These are phyloP conservation scores for Atkinsonella texensis DNA, from an alignment of 2,329 filamentous ascomycete species.

Conservation along the genomic window DNA sequence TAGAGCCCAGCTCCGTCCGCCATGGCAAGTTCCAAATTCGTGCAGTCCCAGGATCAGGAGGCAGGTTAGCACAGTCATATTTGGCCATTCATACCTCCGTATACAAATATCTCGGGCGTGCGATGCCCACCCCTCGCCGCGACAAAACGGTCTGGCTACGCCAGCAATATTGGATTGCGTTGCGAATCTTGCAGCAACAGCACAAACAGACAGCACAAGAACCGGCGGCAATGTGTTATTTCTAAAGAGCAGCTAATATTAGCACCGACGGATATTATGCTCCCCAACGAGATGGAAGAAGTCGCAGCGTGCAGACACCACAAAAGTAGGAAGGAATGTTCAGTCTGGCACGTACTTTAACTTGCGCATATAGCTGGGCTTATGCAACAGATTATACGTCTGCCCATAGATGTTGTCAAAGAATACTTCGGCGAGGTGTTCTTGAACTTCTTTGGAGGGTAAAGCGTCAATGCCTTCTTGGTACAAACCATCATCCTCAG, in stretches of 20 bases:
- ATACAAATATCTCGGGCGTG: slow-evolving; percentile 79
- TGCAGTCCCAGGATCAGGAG: slow-evolving; percentile 81
- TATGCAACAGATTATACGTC: slow-evolving; percentile 87
- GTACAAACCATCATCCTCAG: slow-evolving; percentile 65
- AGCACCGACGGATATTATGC: neutral
- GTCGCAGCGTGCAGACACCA: no score
- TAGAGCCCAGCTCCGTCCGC: slow-evolving; percentile 89
- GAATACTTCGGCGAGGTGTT: slow-evolving; percentile 87
- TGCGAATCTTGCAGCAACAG: slow-evolving; percentile 89
- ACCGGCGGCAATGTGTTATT: slow-evolving; percentile 66
- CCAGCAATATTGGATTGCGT: slow-evolving; percentile 70
- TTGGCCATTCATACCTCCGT: slow-evolving; percentile 83
- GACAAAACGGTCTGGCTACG: slow-evolving; percentile 63
- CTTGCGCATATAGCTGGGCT: slow-evolving; percentile 92
- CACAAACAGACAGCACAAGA: slow-evolving; percentile 84
- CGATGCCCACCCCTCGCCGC: slow-evolving; percentile 83
- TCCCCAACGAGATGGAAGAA: neutral
- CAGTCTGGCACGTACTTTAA: slow-evolving; percentile 41
- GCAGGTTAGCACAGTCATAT: slow-evolving; percentile 89
- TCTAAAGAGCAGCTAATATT: slow-evolving; percentile 13
- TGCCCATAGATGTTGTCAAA: slow-evolving; percentile 96
- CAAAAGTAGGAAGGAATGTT: neutral
- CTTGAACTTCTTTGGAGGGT: slow-evolving; percentile 76
- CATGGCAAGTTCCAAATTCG: slow-evolving; percentile 94
- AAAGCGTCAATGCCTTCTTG: slow-evolving; percentile 73